Base-by-base conservation (phyloP, 1,284 basidiomycete species). In the Papiliotrema nemorosa region DNA sequence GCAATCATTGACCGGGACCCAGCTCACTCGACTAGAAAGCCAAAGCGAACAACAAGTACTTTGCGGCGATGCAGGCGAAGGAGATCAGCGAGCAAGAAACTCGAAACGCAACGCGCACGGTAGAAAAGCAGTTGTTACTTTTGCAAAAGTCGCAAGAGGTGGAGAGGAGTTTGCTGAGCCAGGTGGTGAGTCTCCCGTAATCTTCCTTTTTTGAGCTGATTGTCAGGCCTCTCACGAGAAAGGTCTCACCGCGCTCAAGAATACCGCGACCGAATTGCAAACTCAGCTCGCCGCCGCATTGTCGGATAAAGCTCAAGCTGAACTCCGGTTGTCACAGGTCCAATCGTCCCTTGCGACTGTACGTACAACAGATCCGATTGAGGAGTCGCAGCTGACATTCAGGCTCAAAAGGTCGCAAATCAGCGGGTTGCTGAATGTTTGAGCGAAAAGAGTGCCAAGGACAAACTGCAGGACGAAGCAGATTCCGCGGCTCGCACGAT, bases 31-130 rank as follows among this genome's bases (percentile, higher is more conserved):
- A 22, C 40, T 63, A 87, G 83, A 87, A 83, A 85, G 88, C 90
- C 13, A 97, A 94, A 75, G 85, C 88, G 20, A 93, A 97, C 64
- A 96, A 92, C 78, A 96, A 92, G 75, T 97, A 85, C 73, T 97
- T 86, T 70, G 82, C 88, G 24, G 85, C 87, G 5, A 90, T 94
- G 86, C 84, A 90, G 29, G 84, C 87, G 51, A 92, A 90, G 70
- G 92, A 97, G 56, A 84, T 86, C 3, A 74, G 86, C 5, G 87
- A 90, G 33, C 79, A 78, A 2, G 90, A 96, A 70, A 81, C 84
- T 53, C 87, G 88, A 69, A 82, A 81, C 31, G 74, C 86, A 21
- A 72, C 78, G 31, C 78, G 83, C 35, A 81, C 80, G 43, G 72
- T 84, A 16, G 90, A 93, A 66, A 88, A 88, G 60, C 90, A 93